A percentile compares a stretch with the other conserved stretches of the same genome.
Evolutionary conservation across 345 rosid genomes (phyloP).

Genomic region (Abelmoschus esculentus): DNA sequence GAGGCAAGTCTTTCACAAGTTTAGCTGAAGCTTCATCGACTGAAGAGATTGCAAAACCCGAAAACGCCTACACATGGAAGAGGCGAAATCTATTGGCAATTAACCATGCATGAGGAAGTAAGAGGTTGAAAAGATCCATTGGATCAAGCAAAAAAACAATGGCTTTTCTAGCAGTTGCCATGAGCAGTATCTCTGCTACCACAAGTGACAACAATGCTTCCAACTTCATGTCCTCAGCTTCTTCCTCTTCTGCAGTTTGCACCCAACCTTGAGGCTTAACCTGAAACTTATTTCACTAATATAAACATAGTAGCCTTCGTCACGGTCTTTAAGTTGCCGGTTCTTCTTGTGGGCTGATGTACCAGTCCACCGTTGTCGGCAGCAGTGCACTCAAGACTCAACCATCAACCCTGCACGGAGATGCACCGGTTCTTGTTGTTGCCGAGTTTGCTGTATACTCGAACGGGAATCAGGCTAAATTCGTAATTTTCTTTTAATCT

Average conservation of each 20-base stretch:
- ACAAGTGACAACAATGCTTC: slow-evolving; percentile 47
- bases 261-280: slow-evolving; percentile 38
- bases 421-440: too few relatives aligned
- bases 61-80: slow-evolving; percentile 48
- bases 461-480: too few relatives aligned
- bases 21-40: slow-evolving; percentile 41
- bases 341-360: slow-evolving; percentile 57
- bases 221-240: slow-evolving; percentile 36
- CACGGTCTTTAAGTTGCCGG: slow-evolving; percentile 31
- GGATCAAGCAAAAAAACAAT: slow-evolving; percentile 60
- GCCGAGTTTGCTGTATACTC: too few relatives aligned
- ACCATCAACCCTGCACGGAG: too few relatives aligned
- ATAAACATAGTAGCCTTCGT: slow-evolving; percentile 13
- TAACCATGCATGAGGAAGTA: slow-evolving; percentile 58
- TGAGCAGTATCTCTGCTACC: slow-evolving; percentile 52
- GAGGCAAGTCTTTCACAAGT: slow-evolving; percentile 71
- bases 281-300: slow-evolving; percentile 24
- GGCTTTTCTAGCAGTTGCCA: slow-evolving; percentile 53
- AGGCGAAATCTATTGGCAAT: slow-evolving; percentile 55
- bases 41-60: slow-evolving; percentile 68
- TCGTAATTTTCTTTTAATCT: too few relatives aligned
- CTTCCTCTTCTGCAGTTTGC: slow-evolving; percentile 44
- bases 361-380: too few relatives aligned
- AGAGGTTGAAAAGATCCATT: slow-evolving; percentile 31
- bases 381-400: too few relatives aligned